phyloP scores from a whole-genome alignment of 129 eudicot species.

The carrot (Daucus carota) region DH1_v3.0 NC_030386.2:31136501-31137000 shows the following conservation, averaged over 20 bases:
- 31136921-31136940: constrained; percentile 74
- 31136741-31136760: constrained; percentile 59
- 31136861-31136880: constrained; percentile 69
- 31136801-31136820: constrained; percentile 58
- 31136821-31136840: constrained; percentile 54
- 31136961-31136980: constrained; percentile 62
- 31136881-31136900: constrained; percentile 52
- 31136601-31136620: constrained; percentile 58
- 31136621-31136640: constrained; percentile 54
- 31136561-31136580: constrained; percentile 45
- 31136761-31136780: constrained; percentile 65
- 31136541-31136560: constrained; percentile 48
- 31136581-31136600: constrained; percentile 27
- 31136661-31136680: constrained; percentile 57
- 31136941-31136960: constrained; percentile 38
- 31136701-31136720: constrained; percentile 80
- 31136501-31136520: constrained; percentile 49
- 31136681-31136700: constrained; percentile 86
- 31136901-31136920: constrained; percentile 79
- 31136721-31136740: constrained; percentile 45
- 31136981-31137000: constrained; percentile 49
- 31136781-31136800: constrained; percentile 74
- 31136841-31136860: constrained; percentile 46
- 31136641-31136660: constrained; percentile 42
- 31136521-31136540: constrained; percentile 36